A percentile compares a stretch with the other conserved stretches of the same genome.
Evolutionary conservation across 345 rosid genomes (phyloP).

Genomic region (Heritiera littoralis): DNA sequence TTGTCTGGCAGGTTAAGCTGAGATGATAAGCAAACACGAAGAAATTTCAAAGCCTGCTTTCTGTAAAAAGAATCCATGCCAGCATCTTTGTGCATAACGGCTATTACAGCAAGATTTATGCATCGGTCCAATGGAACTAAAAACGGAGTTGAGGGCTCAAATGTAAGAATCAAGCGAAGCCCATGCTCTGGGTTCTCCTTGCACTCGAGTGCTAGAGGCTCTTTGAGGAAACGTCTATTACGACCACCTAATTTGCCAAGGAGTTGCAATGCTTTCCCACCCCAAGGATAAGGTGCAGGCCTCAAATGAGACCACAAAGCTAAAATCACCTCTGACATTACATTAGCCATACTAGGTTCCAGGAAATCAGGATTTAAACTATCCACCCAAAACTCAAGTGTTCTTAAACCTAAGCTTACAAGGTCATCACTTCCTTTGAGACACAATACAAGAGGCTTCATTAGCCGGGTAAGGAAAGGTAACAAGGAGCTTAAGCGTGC

Average conservation of each 20-base stretch:
- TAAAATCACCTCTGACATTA: slow-evolving; percentile 95
- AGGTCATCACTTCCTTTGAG: slow-evolving; percentile 88
- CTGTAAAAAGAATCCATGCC: slow-evolving; percentile 79
- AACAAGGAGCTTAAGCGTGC: slow-evolving; percentile 96
- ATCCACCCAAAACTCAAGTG: slow-evolving; percentile 99
- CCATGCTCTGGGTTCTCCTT: slow-evolving; percentile 99
- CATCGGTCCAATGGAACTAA: slow-evolving; percentile 91
- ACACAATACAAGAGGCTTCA: slow-evolving; percentile 93
- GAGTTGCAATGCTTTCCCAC: slow-evolving; percentile 89
- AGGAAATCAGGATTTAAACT: slow-evolving; percentile 97
- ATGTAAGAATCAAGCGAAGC: slow-evolving; percentile 91
- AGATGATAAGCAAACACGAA: slow-evolving; percentile 85
- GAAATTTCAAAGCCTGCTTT: slow-evolving; percentile 87
- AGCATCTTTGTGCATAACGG: slow-evolving; percentile 64
- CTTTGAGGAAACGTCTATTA: slow-evolving; percentile 92
- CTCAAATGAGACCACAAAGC: slow-evolving; percentile 96
- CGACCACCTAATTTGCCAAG: slow-evolving; percentile 99
- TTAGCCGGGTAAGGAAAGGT: slow-evolving; percentile 86
- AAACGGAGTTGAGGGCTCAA: slow-evolving; percentile 95
- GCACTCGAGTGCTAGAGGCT: slow-evolving; percentile 96
- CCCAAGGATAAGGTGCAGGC: slow-evolving; percentile 94
- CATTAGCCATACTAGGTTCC: slow-evolving; percentile 97
- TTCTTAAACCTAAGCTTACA: slow-evolving; percentile 84
- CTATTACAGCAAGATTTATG: slow-evolving; percentile 93
- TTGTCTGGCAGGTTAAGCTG: slow-evolving; percentile 97